Evolutionary conservation across 176 grass and related monocot species (phyloP).

Genomic region (Musa schizocarpa): DNA sequence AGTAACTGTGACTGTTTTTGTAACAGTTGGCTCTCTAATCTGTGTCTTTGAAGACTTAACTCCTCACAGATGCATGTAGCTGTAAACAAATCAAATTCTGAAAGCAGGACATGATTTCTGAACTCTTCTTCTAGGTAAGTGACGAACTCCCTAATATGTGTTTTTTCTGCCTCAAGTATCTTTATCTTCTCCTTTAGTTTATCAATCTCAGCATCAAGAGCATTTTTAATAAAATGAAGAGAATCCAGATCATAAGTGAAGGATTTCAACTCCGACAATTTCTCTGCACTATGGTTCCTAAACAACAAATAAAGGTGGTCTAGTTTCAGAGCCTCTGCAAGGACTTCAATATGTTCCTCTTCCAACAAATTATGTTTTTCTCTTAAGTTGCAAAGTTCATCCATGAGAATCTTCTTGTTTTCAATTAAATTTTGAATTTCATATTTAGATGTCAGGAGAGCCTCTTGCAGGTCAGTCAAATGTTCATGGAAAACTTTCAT

Average conservation of each 20-base stretch:
- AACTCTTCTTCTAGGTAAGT: slow-evolving; percentile 49
- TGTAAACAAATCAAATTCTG: slow-evolving; percentile 61
- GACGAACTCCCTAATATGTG: slow-evolving; percentile 40
- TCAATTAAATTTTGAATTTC: slow-evolving; percentile 34
- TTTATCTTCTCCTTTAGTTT: slow-evolving; percentile 34
- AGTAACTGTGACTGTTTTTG: slow-evolving; percentile 46
- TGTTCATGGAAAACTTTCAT: slow-evolving; percentile 31
- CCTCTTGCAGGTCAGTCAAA: slow-evolving; percentile 34
- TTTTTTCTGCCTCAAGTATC: slow-evolving; percentile 51
- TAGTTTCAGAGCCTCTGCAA: slow-evolving; percentile 59
- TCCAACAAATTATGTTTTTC: slow-evolving; percentile 39
- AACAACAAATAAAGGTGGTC: slow-evolving; percentile 68
- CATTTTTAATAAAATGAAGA: slow-evolving; percentile 47
- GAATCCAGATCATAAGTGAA: slow-evolving; percentile 56
- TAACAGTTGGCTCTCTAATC: slow-evolving; percentile 25
- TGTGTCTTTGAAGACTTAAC: slow-evolving; percentile 42
- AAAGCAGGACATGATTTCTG: slow-evolving; percentile 44
- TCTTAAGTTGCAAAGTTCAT: slow-evolving; percentile 39
- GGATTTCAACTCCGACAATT: slow-evolving; percentile 12
- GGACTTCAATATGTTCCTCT: slow-evolving; percentile 28
- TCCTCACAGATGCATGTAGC: slow-evolving; percentile 38
- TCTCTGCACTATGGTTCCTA: slow-evolving; percentile 35
- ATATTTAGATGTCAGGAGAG: slow-evolving; percentile 33
- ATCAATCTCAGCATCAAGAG: slow-evolving; percentile 32
- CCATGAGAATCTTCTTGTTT: slow-evolving; percentile 40